Conservation (phyloP, 2,329 filamentous ascomycete genomes). For the Exophiala dermatitidis region DNA sequence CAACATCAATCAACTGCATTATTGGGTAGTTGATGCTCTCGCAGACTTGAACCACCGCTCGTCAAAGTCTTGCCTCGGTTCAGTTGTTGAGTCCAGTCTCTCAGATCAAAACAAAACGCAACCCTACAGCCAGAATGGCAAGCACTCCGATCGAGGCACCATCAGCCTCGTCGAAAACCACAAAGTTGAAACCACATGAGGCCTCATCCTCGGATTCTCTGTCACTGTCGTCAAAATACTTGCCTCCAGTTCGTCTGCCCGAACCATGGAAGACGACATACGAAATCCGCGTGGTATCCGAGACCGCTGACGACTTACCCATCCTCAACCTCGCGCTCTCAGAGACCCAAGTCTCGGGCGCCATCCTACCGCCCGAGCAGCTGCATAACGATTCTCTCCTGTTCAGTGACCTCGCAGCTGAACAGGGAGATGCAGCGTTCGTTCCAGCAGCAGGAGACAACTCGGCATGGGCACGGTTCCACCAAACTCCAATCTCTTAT, state of each 20-base stretch:
- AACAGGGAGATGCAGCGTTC: slow-evolving; percentile 17
- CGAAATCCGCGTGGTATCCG: slow-evolving; percentile 19
- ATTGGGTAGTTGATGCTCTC: too few relatives aligned
- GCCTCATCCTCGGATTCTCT: not conserved
- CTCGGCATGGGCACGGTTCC: slow-evolving; percentile 35
- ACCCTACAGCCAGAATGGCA: not conserved
- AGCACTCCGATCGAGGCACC: not conserved
- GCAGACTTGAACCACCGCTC: too few relatives aligned
- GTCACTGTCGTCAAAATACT: not conserved
- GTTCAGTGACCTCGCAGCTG: slow-evolving; percentile 29
- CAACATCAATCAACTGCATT: too few relatives aligned
- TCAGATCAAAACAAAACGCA: not conserved
- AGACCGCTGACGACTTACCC: slow-evolving; percentile 10
- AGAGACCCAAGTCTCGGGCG: slow-evolving; percentile 22
- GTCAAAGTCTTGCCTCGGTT: too few relatives aligned
- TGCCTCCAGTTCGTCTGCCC: slow-evolving; percentile 20
- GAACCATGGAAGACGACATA: slow-evolving; percentile 26
- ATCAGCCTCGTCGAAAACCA: not conserved
- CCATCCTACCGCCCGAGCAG: slow-evolving; percentile 22
- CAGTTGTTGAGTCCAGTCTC: too few relatives aligned
- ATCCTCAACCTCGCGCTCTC: slow-evolving; percentile 22
- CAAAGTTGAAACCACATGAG: too few relatives aligned
- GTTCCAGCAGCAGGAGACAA: slow-evolving; percentile 32
- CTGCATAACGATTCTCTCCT: slow-evolving; percentile 30
- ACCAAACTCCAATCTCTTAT: slow-evolving; percentile 29